Evolutionary conservation across 306 rosid genomes (phyloP).

Genomic region (Crotalaria pallida): DNA sequence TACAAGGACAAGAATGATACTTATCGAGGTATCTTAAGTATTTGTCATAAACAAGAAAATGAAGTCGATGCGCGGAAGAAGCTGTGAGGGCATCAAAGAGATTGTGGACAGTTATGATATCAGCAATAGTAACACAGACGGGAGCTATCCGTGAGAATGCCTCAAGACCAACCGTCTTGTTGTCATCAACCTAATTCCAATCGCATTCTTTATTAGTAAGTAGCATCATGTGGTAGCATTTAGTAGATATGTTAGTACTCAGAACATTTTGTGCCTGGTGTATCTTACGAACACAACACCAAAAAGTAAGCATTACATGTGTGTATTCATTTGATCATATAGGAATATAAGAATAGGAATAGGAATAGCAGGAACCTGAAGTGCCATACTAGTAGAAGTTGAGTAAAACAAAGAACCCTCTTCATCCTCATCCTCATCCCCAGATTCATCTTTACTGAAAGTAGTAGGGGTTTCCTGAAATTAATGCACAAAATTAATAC

Average conservation of each 20-base stretch:
- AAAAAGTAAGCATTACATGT: too few relatives aligned
- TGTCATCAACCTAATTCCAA: constrained; percentile 59
- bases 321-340: neutral
- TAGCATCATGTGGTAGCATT: too few relatives aligned
- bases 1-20: constrained; percentile 38
- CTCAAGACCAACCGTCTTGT: constrained; percentile 75
- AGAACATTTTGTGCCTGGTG: too few relatives aligned
- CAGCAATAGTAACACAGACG: constrained; percentile 66
- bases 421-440: constrained; percentile 58
- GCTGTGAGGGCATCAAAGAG: constrained; percentile 71
- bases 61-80: constrained; percentile 60
- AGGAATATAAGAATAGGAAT: neutral
- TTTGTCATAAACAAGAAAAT: constrained; percentile 84
- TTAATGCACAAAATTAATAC: neutral
- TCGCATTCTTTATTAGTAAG: neutral
- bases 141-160: constrained; percentile 94
- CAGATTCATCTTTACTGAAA: constrained; percentile 33
- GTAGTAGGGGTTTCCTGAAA: constrained; percentile 49
- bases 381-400: constrained; percentile 73
- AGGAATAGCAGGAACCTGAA: constrained; percentile 48
- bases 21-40: constrained; percentile 73
- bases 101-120: constrained; percentile 71
- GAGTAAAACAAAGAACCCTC: constrained; percentile 79
- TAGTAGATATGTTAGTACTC: too few relatives aligned
- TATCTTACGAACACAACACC: too few relatives aligned